Percentiles rank a stretch among this genome's conserved stretches.
Conservation (phyloP, 257 asterid genomes). For the Solanum sejunctum region DNA sequence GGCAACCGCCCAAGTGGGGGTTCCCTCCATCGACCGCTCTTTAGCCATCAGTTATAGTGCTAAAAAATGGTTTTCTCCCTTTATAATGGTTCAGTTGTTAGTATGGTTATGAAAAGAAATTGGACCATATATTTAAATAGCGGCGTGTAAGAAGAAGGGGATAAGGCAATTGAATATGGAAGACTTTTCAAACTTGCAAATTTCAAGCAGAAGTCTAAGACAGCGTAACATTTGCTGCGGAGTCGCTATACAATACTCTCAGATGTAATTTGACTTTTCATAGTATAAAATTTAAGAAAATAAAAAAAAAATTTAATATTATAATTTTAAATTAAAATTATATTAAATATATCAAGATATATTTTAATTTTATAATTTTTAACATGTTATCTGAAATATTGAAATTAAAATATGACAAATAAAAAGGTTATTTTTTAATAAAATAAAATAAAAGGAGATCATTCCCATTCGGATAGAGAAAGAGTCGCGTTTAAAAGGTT, state of each 20-base stretch:
- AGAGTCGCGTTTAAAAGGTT: not conserved
- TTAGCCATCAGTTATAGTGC: not conserved
- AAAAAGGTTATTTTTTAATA: too few relatives aligned
- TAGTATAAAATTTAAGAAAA: too few relatives aligned
- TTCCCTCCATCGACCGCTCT: slow-evolving; percentile 7
- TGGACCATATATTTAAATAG: not conserved
- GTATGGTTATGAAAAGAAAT: not conserved
- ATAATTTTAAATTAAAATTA: too few relatives aligned
- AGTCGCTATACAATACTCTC: not conserved
- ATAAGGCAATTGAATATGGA: not conserved
- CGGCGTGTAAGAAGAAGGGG: not conserved
- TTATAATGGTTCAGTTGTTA: not conserved
- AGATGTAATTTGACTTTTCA: too few relatives aligned
- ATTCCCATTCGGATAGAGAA: not conserved
- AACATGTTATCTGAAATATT: too few relatives aligned
- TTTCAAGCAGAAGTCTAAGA: not conserved
- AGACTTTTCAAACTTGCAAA: not conserved
- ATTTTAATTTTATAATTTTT: too few relatives aligned
- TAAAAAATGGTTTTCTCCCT: not conserved
- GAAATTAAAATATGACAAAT: too few relatives aligned
- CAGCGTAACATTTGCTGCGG: not conserved
- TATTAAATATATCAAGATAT: too few relatives aligned
- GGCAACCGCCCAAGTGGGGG: slow-evolving; percentile 15
- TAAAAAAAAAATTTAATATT: too few relatives aligned
- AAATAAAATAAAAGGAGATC: too few relatives aligned